Evolutionary conservation across 352 stramenopile genomes (phyloP), one percentile per base, ranked within the genome.

Genomic region (Blastocystis hominis): DNA sequence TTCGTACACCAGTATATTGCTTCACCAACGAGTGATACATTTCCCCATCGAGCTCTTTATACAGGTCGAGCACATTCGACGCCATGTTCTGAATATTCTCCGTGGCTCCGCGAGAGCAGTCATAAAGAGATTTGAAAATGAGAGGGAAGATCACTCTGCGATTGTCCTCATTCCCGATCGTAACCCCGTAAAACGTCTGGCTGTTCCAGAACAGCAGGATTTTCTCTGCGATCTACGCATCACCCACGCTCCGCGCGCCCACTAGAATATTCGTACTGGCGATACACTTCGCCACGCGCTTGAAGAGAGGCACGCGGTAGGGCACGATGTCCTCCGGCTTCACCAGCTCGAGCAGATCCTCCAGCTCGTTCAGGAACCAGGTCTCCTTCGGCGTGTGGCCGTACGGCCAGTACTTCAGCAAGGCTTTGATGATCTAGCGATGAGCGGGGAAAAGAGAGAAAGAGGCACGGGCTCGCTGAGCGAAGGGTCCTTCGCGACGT

Each of bases 141-240:
- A 97, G 93, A 0, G 95, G 95, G 36, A 98, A 90, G 42, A 98
- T 95, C 66, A 94, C 92, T 66, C 94, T 91, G 40, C 95, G 94
- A 89, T 98, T 95, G 78, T 97, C 91, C 84, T 96, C 93, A 56
- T 93, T 96, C 24, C 98, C 91, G 53, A 95, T 97, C 10, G 94
- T 95, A 55, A 94, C 96, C 86, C 96, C 97, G 38, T 98, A 95
- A 59, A 98, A 92, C 87, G 98, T 95, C 86, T 98, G 95, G 88
- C 98, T 98, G 91, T 98, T 98, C 96, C 96, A 99, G 24, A 98
- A 91, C 89, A 98, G 98, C 3, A 99, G 91, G 20, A 95, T 94
- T 17, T 96, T 93, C 90, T 99, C 96, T 47, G 95, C 96, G 2
- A 96, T 93, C 75, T 91, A 89, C 38, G 10, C 34, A 1, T 54